Evolutionary conservation across 2,329 filamentous ascomycete species (phyloP).

Genomic region (Triangularia verruculosa): DNA sequence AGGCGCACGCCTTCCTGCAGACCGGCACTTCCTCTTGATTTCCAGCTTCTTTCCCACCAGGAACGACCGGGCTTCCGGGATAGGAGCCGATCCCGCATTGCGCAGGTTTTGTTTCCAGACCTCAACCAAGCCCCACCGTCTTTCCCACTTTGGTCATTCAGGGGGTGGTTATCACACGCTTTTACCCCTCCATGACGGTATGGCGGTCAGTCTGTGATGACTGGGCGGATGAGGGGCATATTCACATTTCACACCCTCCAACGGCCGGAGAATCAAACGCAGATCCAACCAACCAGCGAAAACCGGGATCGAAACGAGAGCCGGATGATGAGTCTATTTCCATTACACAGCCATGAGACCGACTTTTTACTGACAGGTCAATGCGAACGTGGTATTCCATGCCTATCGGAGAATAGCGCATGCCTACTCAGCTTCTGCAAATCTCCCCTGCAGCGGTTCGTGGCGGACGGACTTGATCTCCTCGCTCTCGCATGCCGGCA

Average conservation of each 20-base stretch:
- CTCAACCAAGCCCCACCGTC: background rate
- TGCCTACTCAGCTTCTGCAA: background rate
- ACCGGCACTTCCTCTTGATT: background rate
- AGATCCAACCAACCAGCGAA: conserved; percentile 9
- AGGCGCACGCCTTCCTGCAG: background rate
- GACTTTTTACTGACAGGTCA: background rate
- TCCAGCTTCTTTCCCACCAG: background rate
- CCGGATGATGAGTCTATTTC: background rate
- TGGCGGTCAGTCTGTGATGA: conserved; percentile 7
- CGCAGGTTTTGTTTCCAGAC: background rate
- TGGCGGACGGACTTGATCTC: conserved; percentile 1
- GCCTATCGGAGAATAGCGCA: conserved; percentile 7
- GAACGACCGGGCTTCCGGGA: conserved; percentile 8
- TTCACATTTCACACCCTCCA: background rate
- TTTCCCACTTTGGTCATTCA: background rate
- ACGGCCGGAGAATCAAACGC: conserved; percentile 10
- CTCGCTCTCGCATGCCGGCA: background rate
- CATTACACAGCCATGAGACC: background rate
- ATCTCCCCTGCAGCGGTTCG: conserved; percentile 9
- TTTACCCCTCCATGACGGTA: background rate
- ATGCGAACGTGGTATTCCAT: conserved; percentile 6
- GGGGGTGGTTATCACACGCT: background rate
- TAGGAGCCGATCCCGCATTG: conserved; percentile 3
- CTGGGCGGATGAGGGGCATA: background rate
- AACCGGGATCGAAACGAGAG: conserved; percentile 3